These are phyloP conservation scores for Aspergillus taichungensis DNA, from an alignment of 495 filamentous ascomycete species.

Conservation along the genomic window DNA sequence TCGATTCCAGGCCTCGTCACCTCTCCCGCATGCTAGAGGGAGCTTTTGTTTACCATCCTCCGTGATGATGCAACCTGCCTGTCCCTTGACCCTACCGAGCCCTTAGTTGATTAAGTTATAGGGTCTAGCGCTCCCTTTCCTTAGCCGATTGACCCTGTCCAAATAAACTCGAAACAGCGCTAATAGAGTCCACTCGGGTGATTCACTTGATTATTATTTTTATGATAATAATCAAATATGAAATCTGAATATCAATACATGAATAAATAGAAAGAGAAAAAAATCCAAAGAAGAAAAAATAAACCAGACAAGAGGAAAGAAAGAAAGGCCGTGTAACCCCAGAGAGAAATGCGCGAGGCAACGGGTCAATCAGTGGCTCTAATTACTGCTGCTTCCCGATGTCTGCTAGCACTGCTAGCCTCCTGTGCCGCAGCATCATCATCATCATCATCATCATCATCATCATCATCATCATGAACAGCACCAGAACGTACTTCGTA, in stretches of 20 bases:
- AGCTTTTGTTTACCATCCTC: neutral
- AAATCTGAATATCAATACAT: neutral
- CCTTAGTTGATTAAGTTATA: too few relatives aligned
- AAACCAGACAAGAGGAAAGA: neutral
- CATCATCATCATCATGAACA: too few relatives aligned
- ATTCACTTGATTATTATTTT: conserved; percentile 1
- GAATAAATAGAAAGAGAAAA: neutral
- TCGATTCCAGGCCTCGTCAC: neutral
- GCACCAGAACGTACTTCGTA: too few relatives aligned
- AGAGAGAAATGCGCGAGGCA: conserved; percentile 2
- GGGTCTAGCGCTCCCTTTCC: conserved; percentile 8
- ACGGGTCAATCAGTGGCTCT: conserved; percentile 10
- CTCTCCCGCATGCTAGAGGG: neutral
- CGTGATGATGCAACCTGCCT: too few relatives aligned
- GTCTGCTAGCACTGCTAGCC: neutral
- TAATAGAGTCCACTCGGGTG: conserved; percentile 26
- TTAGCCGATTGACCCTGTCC: conserved; percentile 11
- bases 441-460: too few relatives aligned
- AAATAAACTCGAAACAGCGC: conserved; percentile 42
- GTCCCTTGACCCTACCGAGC: too few relatives aligned
- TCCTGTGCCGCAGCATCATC: conserved; percentile 3
- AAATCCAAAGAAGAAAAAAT: too few relatives aligned
- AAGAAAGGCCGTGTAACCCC: conserved; percentile 10
- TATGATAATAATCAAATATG: neutral
- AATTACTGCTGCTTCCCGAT: conserved; percentile 14